Base-by-base conservation (phyloP, 1,284 basidiomycete species). In the Ganoderma multipileum region DNA sequence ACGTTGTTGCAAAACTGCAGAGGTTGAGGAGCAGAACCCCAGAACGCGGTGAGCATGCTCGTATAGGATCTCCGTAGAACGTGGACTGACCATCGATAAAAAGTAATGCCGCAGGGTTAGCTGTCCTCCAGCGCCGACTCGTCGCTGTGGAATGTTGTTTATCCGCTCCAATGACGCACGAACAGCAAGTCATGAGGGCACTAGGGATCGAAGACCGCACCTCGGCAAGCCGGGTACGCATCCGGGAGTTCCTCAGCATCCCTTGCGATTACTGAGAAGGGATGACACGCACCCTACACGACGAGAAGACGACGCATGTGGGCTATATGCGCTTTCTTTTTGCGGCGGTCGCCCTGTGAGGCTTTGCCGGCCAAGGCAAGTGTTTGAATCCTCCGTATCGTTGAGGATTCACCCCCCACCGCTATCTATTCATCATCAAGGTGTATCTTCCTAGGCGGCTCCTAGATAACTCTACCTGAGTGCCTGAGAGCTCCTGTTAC, bases 1-100 rank as follows among this genome's bases (percentile, higher is more conserved):
- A 20, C 8, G 20, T 33, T 11, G 16, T n/a, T 8, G 30, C 54
- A 30, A 16, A 30, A n/a, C 14, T 9, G 20, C 4, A 20, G 16
- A 26, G 20, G 16, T 36, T 33, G 55, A 8, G 55, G 16, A 18
- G 18, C 18, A 57, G 30, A 33, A 58, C 55, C 55, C 55, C 55
- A 58, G 55, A 58, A 36, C 18, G 52, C 33, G 59, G 61, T 62
- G 61, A 62, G 61, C 39, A 26, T 44, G 14, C 28, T 50, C 61
- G 7, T 41, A 30, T 50, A 62, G 44, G 7, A 33, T 38, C 11
- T 59, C 36, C 9, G 11, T 23, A n/a, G 55, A 58, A 58, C 23
- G 4, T 30, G 30, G 57, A 14, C 38, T 23, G 33, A 59, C 57
- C 36, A 36, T 23, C 39, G 39, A n/a, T 61, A 28, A 30, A 20